These are phyloP conservation scores for Spirogloea muscicola DNA, from an alignment of 139 green algal species.

Conservation along the genomic window DNA sequence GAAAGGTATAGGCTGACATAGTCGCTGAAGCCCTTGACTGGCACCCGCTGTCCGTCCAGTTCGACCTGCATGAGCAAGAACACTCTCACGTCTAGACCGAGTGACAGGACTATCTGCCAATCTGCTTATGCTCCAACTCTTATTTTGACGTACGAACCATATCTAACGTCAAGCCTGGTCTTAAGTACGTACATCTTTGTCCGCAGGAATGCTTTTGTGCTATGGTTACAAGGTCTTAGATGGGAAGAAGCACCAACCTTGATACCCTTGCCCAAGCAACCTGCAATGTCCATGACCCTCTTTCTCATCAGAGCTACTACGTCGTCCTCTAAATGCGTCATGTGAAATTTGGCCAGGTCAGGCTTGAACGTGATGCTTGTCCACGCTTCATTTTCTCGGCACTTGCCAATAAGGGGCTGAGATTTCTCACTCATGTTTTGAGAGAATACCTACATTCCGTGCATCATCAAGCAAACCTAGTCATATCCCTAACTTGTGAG, in stretches of 20 bases:
- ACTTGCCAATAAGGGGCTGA: constrained; percentile 74
- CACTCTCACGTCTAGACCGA: not conserved
- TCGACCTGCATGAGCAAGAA: too few species aligned
- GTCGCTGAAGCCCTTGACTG: constrained; percentile 85
- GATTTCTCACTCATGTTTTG: constrained; percentile 67
- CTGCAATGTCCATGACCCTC: constrained; percentile 91
- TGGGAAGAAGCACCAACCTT: too few species aligned
- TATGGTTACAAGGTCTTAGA: too few species aligned
- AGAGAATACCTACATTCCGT: constrained; percentile 49
- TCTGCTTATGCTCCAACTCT: too few species aligned
- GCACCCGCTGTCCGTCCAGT: constrained; percentile 77
- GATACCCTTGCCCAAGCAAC: constrained; percentile 82
- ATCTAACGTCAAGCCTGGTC: not conserved
- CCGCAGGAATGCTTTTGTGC: too few species aligned
- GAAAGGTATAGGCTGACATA: constrained; percentile 92
- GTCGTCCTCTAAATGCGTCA: constrained; percentile 78
- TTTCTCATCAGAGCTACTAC: constrained; percentile 89
- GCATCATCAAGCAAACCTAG: too few species aligned
- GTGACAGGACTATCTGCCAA: not conserved
- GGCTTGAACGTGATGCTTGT: constrained; percentile 94
- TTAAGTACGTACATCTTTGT: too few species aligned
- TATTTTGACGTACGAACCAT: not conserved
- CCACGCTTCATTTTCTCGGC: constrained; percentile 91
- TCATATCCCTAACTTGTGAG: too few species aligned
- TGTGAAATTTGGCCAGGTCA: constrained; percentile 93